Evolutionary conservation across 2,329 filamentous ascomycete genomes (phyloP), one percentile per base, ranked within the genome.

Genomic region (Talaromyces verruculosus): DNA sequence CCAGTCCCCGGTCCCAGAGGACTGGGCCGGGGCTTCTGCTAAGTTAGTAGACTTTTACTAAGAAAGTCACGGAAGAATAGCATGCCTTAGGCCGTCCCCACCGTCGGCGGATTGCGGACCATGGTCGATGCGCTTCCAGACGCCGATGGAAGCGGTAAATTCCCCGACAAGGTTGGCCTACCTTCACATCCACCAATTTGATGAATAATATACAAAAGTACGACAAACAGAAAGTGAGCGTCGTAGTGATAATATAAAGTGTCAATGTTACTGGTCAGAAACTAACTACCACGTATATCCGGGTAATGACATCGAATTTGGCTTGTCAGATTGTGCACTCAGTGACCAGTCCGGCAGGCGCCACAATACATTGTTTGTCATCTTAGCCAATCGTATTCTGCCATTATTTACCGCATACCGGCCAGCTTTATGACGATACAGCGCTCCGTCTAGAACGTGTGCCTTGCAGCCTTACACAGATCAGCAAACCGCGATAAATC

Each of bases 91-190:
- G 57, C 45, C 6, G 45, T 11, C 45, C 30, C 47, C 51, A 64
- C 62, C 30, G 41, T 39, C 39, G 62, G 62, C 51, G 47, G 25
- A 47, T 55, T 63, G 61, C 35, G 62, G 51, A 58, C 60, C 65
- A 58, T 49, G 61, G 65, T 64, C 65, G 55, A 67, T 61, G 57
- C 33, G 61, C 61, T 67, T 64, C 65, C 65, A 67, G 65, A 64
- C 61, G 61, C 65, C 45, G 30, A 30, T 60, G 3, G 61, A 64
- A 64, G 25, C 28, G 51, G 51, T 37, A 35, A 22, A 37, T 57
- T 57, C 51, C 30, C 51, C 17, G 51, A 7, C 51, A 19, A 57
- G 51, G 15, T 19, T 15, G 30, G 25, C 30, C 49, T 17, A 28
- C 47, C 22, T 51, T 30, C 19, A 47, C 25, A 51, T 28, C 11